Evolutionary conservation across 78 protist species (phyloP).

Genomic region (Tieghemostelium lacteum): DNA sequence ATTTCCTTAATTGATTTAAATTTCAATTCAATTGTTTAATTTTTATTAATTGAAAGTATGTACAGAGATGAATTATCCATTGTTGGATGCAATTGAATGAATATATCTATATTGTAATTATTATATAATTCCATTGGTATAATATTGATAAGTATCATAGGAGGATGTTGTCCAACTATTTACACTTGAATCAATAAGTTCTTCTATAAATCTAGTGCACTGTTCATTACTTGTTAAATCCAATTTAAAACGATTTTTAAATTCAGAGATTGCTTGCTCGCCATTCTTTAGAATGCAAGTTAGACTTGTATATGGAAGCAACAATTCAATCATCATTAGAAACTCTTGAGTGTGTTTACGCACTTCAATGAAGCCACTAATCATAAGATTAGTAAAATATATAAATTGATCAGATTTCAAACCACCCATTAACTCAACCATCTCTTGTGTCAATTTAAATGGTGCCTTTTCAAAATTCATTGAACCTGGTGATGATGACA

Average conservation of each 20-base stretch:
- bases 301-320: conserved; percentile 50
- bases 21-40: too few species aligned
- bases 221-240: conserved; percentile 9
- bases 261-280: neutral
- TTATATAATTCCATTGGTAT: conserved; percentile 51
- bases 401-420: conserved; percentile 58
- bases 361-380: conserved; percentile 82
- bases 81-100: too few species aligned
- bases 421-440: conserved; percentile 80
- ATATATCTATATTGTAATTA: too few species aligned
- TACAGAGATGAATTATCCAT: too few species aligned
- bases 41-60: too few species aligned
- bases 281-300: conserved; percentile 23
- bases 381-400: conserved; percentile 52
- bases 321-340: conserved; percentile 63
- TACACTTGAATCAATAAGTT: conserved; percentile 10
- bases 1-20: too few species aligned
- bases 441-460: conserved; percentile 85
- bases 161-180: conserved; percentile 60
- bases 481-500: conserved; percentile 84
- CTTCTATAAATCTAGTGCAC: conserved; percentile 4
- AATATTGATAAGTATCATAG: conserved; percentile 75
- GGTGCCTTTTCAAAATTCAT: conserved; percentile 90
- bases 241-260: conserved; percentile 21
- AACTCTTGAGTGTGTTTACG: conserved; percentile 75